Evolutionary conservation across 2,329 filamentous ascomycete species (phyloP), one percentile per base, ranked within the genome.

Genomic region (Diaporthe vexans): DNA sequence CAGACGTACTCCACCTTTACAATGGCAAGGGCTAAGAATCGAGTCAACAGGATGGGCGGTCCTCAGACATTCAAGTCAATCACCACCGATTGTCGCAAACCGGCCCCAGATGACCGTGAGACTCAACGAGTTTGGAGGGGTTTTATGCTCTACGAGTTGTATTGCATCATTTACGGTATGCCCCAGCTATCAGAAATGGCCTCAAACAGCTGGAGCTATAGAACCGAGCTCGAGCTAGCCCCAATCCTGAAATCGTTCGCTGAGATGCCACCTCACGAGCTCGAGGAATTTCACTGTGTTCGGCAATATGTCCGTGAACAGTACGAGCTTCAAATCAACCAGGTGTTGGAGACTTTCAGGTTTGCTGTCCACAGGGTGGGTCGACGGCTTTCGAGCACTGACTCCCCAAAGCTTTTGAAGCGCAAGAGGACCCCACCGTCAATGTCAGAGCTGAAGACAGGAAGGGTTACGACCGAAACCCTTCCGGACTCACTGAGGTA

Each of bases 261-360:
- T 0, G 3, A 7, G 0, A 21, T 21, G 4, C 19, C 59, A 11
- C 1, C 1, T 2, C 3, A 33, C 10, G 8, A 33, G 15, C 26
- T 9, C 8, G 58, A 65, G 11, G 40, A 35, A 4, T 3, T 33
- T 2, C 4, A 35, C 10, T 51, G 59, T 1, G 4, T 65, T 4
- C 4, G 33, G 5, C 3, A 35, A 3, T 65, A 65, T 10, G 17
- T 65, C 4, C 19, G 1, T n/a, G 59, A 46, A 8, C 59, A 65
- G 40, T 65, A 48, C 26, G 17, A n/a, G 1, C 4, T 65, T 6
- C 26, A 19, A 17, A n/a, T 65, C 26, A 51, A 51, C 15, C 9
- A 6, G 24, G 24, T 65, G 2, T 10, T 51, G 0, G 59, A 51
- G 26, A 48, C 26, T 4, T 65, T 65, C 17, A 17, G 21, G 11